Base-by-base conservation (phyloP, 768 basidiomycete species). In the Xanthoconium stramineum region DNA sequence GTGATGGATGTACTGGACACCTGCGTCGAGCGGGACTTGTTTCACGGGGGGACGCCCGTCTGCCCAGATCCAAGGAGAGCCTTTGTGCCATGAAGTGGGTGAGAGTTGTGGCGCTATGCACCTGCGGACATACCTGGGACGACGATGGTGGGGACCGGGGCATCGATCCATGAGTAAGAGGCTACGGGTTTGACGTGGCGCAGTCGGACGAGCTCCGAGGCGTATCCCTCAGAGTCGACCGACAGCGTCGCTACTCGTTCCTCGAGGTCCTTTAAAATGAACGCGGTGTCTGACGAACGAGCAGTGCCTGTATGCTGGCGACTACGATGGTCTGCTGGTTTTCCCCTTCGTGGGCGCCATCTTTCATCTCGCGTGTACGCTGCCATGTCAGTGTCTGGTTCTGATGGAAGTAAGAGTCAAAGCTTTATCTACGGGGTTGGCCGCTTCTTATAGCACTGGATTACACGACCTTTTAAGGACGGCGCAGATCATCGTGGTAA, bases 1-100 rank as follows among this genome's bases (percentile, higher is more conserved):
- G 57, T 86, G 85, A 67, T 91, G 84, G 19, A 78, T 65, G 58
- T 78, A 79, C 30, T 71, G 66, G 11, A 74, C 33, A 0, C 83
- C 85, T 6, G 65, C 69, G 63, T 90, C 89, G 13, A 74, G 75
- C 5, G 77, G 74, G 14, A 89, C 82, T 8, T 67, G 75, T 61
- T 76, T 82, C 2, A 88, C 86, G 7, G 76, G 62, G 0, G 70
- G 82, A 20, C 75, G 64, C 1, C 71, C 64, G 28, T 80, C 74
- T 5, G 65, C 72, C 87, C 86, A 88, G 51, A 78, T 68, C 19
- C 79, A 77, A 0, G 87, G 85, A 0, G 81, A 83, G 0, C 85
- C 85, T 88, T 35, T 56, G 57, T 5, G 69, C 50, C 36, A 19
- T 17, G 17, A 30, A 12, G 29, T 6, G 37, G 6, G 10, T 24